Percentiles rank a stretch among this genome's conserved stretches.
phyloP scores from a whole-genome alignment of 2,329 filamentous ascomycete genomes.

The Immersiporthe knoxdaviesiana region DNA sequence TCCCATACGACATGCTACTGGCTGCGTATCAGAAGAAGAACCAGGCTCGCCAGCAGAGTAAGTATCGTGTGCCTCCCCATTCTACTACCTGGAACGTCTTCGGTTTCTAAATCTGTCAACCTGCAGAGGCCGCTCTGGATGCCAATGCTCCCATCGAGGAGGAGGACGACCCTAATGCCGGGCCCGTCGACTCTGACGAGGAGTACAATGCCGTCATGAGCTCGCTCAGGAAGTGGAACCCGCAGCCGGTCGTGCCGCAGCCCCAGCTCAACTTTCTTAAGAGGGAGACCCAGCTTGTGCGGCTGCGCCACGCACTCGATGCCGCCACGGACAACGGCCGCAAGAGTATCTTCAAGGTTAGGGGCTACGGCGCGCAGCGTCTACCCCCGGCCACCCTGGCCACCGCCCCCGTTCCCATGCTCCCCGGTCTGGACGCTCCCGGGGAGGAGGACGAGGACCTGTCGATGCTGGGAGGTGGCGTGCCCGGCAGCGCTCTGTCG shows the following conservation, averaged over 20 bases:
- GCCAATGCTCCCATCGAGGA: constrained; percentile 90
- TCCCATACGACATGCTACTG: constrained; percentile 91
- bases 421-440: constrained; percentile 51
- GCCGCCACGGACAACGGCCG: constrained; percentile 68
- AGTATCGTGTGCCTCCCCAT: constrained; percentile 42
- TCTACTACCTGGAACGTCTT: too few relatives aligned
- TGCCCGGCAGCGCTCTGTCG: constrained; percentile 24
- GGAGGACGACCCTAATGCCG: constrained; percentile 77
- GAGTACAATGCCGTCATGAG: constrained; percentile 89
- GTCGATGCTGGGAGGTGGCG: constrained; percentile 14
- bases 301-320: constrained; percentile 67
- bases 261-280: constrained; percentile 64
- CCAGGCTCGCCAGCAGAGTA: constrained; percentile 95
- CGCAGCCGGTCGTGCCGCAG: constrained; percentile 75
- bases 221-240: constrained; percentile 74
- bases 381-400: constrained; percentile 53
- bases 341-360: constrained; percentile 67
- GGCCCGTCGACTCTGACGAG: constrained; percentile 90
- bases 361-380: constrained; percentile 59
- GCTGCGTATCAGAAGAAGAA: constrained; percentile 96
- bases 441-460: constrained; percentile 62
- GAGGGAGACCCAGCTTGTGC: constrained; percentile 64
- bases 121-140: constrained; percentile 84
- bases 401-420: constrained; percentile 28
- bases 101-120: constrained; percentile 13